Conservation (phyloP, 345 rosid species). For the Dipteronia sinensis region DNA sequence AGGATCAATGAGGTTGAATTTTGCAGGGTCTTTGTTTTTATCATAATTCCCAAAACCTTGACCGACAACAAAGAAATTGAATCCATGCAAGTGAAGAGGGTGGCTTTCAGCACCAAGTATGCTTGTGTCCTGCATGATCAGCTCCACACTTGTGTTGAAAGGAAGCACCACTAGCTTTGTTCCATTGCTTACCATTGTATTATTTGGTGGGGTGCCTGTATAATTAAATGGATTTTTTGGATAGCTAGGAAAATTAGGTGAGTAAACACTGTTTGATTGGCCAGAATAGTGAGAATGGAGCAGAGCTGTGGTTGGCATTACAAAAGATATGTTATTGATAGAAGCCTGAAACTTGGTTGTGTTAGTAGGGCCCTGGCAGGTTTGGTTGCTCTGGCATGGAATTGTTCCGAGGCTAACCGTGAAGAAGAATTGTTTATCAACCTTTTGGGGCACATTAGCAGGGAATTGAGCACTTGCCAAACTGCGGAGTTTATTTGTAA, state of each 20-base stretch:
- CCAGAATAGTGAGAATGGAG: constrained; percentile 61
- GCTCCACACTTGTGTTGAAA: constrained; percentile 64
- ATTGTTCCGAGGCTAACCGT: constrained; percentile 57
- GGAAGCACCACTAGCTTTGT: constrained; percentile 60
- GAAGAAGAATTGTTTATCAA: constrained; percentile 55
- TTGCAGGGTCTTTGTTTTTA: constrained; percentile 50
- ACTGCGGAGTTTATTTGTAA: constrained; percentile 51
- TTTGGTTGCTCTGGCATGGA: constrained; percentile 54
- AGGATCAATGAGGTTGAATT: constrained; percentile 58
- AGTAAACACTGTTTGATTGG: constrained; percentile 47
- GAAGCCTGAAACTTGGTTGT: constrained; percentile 65
- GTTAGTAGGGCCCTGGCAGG: constrained; percentile 75
- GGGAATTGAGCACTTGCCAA: constrained; percentile 45
- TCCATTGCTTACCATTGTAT: constrained; percentile 54
- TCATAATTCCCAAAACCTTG: constrained; percentile 67
- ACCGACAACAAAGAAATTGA: constrained; percentile 47
- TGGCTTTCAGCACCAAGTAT: constrained; percentile 75
- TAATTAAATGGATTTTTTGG: constrained; percentile 54
- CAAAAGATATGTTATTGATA: constrained; percentile 57
- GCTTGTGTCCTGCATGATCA: constrained; percentile 71
- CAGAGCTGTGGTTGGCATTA: constrained; percentile 61
- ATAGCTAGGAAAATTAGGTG: constrained; percentile 44
- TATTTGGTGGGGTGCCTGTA: constrained; percentile 62
- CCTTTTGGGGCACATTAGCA: constrained; percentile 56
- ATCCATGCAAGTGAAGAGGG: constrained; percentile 48